Percentiles rank a stretch among this genome's conserved stretches.
These are phyloP conservation scores for Quercus cerris DNA, from an alignment of 306 rosid genomes.

Conservation along the genomic window DNA sequence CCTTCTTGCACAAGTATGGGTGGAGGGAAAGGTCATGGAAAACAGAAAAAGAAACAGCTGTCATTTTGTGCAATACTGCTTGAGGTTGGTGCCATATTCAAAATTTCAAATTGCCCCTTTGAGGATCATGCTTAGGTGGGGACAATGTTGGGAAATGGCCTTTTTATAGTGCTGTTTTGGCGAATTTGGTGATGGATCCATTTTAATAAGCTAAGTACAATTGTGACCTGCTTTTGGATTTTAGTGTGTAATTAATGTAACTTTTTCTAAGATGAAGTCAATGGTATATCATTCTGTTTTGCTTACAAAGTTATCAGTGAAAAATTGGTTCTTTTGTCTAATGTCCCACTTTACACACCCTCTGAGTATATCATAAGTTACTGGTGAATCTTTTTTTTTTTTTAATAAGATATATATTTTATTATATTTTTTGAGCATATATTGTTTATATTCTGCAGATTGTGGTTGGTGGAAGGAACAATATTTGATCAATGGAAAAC, in stretches of 20 bases:
- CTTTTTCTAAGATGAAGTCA: background rate
- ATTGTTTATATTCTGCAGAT: constrained; percentile 52
- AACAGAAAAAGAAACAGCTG: no score
- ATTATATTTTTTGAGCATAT: background rate
- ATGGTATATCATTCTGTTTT: background rate
- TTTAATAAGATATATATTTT: background rate
- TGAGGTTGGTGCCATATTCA: background rate
- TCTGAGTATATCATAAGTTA: no score
- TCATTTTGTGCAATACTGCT: no score
- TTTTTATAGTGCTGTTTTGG: background rate
- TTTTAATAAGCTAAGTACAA: background rate
- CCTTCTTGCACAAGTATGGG: no score
- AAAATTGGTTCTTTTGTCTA: background rate
- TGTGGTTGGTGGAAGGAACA: constrained; percentile 98
- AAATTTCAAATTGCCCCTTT: background rate
- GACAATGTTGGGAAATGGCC: background rate
- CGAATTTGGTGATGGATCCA: background rate
- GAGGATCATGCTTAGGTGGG: background rate
- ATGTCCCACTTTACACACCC: no score
- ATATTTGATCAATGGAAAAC: constrained; percentile 88
- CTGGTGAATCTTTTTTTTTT: no score
- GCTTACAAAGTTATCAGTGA: background rate
- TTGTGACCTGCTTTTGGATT: background rate
- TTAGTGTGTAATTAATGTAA: background rate
- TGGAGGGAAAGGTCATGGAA: no score